phyloP scores from a whole-genome alignment of 1,139 yeast species.

The Blastobotrys proliferans region DNA sequence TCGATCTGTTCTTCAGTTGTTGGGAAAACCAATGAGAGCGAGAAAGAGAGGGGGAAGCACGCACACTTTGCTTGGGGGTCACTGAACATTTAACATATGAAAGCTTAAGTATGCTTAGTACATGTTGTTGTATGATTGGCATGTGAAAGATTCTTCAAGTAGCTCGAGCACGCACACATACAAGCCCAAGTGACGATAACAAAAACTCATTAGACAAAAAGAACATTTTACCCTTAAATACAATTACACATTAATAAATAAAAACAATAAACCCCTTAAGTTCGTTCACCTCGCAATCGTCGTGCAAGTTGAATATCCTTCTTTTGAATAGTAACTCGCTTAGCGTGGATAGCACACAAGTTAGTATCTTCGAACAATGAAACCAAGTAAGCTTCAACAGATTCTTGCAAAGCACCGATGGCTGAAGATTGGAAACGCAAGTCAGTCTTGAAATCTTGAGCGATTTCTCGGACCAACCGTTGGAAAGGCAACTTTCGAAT shows the following conservation, averaged over 20 bases:
- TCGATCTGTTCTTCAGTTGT: too few relatives aligned
- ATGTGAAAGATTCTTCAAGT: too few relatives aligned
- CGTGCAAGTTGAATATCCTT: slow-evolving; percentile 98
- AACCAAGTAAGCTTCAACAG: slow-evolving; percentile 93
- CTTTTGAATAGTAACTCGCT: slow-evolving; percentile 99
- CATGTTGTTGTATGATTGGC: too few relatives aligned
- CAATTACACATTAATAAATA: slow-evolving; percentile 8
- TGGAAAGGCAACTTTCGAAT: slow-evolving; percentile 98
- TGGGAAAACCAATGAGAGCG: too few relatives aligned
- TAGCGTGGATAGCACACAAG: slow-evolving; percentile 98
- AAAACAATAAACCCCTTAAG: slow-evolving; percentile 13
- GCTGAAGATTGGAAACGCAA: slow-evolving; percentile 98
- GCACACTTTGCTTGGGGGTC: too few relatives aligned
- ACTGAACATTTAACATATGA: too few relatives aligned
- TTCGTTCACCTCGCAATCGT: slow-evolving; percentile 87
- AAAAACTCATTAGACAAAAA: slow-evolving; percentile 8
- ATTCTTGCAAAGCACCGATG: slow-evolving; percentile 97
- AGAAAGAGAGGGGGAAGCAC: too few relatives aligned
- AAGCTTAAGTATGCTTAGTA: too few relatives aligned
- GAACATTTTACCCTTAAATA: slow-evolving; percentile 6
- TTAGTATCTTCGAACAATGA: slow-evolving; percentile 93
- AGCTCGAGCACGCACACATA: too few relatives aligned
- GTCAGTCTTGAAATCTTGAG: slow-evolving; percentile 96
- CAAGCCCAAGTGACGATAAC: too few relatives aligned
- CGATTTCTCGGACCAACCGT: slow-evolving; percentile 96